Conservation (phyloP, 371 early-diverging fungal genomes). For the Mortierella sp. region DNA sequence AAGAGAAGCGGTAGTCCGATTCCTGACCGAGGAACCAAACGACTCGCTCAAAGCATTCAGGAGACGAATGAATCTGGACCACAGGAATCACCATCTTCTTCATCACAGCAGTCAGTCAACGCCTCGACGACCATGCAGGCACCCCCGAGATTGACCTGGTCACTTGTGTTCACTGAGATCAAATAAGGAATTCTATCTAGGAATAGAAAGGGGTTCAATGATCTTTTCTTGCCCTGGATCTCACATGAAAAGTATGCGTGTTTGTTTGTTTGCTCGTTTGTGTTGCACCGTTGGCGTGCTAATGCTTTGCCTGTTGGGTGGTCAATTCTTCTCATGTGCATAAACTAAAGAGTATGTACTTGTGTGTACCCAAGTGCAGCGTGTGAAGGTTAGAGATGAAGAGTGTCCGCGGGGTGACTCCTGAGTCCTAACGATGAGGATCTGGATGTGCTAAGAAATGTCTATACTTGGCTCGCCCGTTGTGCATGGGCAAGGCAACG, state of each 20-base stretch:
- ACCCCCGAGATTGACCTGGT: background rate
- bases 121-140: background rate
- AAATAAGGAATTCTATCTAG: background rate
- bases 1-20: background rate
- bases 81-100: background rate
- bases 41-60: background rate
- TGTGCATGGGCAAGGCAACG: background rate
- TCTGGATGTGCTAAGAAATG: background rate
- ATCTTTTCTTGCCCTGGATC: slow-evolving; percentile 3
- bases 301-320: background rate
- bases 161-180: background rate
- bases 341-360: background rate
- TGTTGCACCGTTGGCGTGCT: too few relatives aligned
- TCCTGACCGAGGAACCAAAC: background rate
- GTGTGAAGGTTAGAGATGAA: background rate
- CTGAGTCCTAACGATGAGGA: background rate
- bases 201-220: background rate
- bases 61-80: background rate
- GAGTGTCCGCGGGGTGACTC: slow-evolving; percentile 8
- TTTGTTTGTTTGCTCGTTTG: background rate
- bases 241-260: background rate
- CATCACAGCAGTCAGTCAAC: background rate
- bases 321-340: background rate
- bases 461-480: background rate
- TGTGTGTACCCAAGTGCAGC: background rate